phyloP scores from a whole-genome alignment of 1,284 basidiomycete genomes.

The Malassezia sp. region DNA sequence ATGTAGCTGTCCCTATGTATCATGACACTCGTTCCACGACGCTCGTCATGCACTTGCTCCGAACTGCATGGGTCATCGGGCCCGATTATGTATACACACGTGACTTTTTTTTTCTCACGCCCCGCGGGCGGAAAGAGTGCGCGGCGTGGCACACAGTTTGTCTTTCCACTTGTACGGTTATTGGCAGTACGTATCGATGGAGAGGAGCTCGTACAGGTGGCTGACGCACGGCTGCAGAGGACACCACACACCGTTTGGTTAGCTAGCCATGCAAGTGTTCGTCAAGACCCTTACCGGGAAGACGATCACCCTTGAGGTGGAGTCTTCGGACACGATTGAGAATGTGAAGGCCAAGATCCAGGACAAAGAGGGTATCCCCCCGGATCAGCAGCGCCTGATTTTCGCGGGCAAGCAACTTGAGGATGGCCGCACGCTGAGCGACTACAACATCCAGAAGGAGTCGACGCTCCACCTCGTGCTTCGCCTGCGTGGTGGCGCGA shows the following conservation, averaged over 20 bases:
- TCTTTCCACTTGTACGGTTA: slow-evolving; percentile 8
- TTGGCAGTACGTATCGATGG: slow-evolving; percentile 1
- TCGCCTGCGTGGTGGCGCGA: slow-evolving; percentile 79
- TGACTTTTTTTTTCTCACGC: slow-evolving; percentile 13
- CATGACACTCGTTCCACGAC: too few relatives aligned
- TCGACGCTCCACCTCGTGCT: slow-evolving; percentile 43
- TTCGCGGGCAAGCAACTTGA: slow-evolving; percentile 93
- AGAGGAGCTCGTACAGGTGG: not conserved
- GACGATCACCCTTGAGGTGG: slow-evolving; percentile 48
- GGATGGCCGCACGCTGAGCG: slow-evolving; percentile 49
- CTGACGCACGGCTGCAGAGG: too few relatives aligned
- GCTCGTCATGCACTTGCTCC: too few relatives aligned
- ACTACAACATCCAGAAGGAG: slow-evolving; percentile 70
- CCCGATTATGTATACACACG: slow-evolving; percentile 10
- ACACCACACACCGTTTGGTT: slow-evolving; percentile 39
- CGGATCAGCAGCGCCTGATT: slow-evolving; percentile 93
- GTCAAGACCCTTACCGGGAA: slow-evolving; percentile 47
- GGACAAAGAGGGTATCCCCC: slow-evolving; percentile 64
- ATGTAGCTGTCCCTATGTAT: too few relatives aligned
- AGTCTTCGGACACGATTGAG: slow-evolving; percentile 47
- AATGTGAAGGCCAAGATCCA: slow-evolving; percentile 50
- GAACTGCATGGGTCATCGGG: too few relatives aligned
- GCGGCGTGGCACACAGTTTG: not conserved
- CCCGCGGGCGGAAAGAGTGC: not conserved
- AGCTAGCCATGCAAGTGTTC: slow-evolving; percentile 43